These are phyloP conservation scores for Exophiala aquamarina DNA, from an alignment of 2,329 filamentous ascomycete species.

Conservation along the genomic window DNA sequence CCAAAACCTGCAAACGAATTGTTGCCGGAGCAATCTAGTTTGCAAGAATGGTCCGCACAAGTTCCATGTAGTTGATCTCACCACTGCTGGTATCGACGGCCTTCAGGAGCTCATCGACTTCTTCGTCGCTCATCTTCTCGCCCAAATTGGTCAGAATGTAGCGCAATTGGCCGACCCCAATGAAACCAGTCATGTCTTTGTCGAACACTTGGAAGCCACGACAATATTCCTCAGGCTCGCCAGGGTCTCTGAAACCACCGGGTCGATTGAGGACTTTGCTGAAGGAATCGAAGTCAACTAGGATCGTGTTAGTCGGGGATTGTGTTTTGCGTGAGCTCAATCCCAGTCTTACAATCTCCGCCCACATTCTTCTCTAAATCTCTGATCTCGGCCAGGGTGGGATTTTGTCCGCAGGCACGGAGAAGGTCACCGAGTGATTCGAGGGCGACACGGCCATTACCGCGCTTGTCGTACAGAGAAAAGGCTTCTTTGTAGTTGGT, in stretches of 20 bases:
- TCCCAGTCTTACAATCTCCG: constrained; percentile 71
- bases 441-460: constrained; percentile 84
- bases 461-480: constrained; percentile 98
- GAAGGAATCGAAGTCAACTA: constrained; percentile 98
- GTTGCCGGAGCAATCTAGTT: constrained; percentile 53
- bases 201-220: constrained; percentile 99
- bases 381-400: constrained; percentile 86
- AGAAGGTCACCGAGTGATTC: constrained; percentile 90
- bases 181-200: constrained; percentile 97
- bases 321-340: background rate
- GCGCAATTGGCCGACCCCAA: constrained; percentile 94
- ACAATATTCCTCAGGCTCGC: constrained; percentile 97
- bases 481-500: constrained; percentile 99
- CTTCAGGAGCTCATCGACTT: constrained; percentile 98
- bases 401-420: constrained; percentile 96
- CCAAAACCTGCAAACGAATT: background rate
- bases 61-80: constrained; percentile 91
- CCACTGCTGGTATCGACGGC: constrained; percentile 93
- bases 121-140: constrained; percentile 99
- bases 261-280: constrained; percentile 95
- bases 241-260: constrained; percentile 95
- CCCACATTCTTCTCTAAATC: constrained; percentile 90
- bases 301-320: constrained; percentile 2
- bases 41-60: constrained; percentile 82
- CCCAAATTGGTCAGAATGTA: constrained; percentile 96